A percentile compares a stretch with the other conserved stretches of the same genome.
phyloP scores from a whole-genome alignment of 306 rosid species.

The Pachyrhizus erosus region DNA sequence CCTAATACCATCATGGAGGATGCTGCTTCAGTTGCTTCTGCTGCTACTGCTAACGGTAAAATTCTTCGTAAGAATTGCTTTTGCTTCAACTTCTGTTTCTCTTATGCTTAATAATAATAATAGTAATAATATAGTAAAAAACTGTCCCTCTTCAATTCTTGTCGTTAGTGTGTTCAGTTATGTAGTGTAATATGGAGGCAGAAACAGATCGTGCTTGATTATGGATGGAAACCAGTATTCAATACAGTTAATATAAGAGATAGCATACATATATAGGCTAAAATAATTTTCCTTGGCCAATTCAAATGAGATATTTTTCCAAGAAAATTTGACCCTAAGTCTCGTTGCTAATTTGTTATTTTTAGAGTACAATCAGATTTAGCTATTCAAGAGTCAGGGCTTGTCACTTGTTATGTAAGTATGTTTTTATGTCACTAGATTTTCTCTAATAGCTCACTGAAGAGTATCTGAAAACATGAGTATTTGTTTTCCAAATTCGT shows the following conservation, averaged over 20 bases:
- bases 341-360: neutral
- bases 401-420: neutral
- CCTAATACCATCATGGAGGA: slow-evolving; percentile 54
- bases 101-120: neutral
- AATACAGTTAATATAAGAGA: neutral
- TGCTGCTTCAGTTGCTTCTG: neutral
- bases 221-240: too few relatives aligned
- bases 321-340: neutral
- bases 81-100: neutral
- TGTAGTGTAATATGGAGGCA: too few relatives aligned
- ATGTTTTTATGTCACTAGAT: neutral
- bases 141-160: neutral
- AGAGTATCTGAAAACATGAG: neutral
- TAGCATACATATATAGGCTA: neutral
- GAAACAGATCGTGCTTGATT: too few relatives aligned
- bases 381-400: neutral
- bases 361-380: neutral
- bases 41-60: slow-evolving; percentile 52
- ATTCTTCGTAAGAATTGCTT: neutral
- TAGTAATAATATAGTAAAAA: too few relatives aligned
- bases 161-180: neutral
- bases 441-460: neutral
- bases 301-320: neutral
- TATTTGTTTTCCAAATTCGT: neutral
- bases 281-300: neutral